Evolutionary conservation across 768 basidiomycete species (phyloP).

Genomic region (Astraeus odoratus): DNA sequence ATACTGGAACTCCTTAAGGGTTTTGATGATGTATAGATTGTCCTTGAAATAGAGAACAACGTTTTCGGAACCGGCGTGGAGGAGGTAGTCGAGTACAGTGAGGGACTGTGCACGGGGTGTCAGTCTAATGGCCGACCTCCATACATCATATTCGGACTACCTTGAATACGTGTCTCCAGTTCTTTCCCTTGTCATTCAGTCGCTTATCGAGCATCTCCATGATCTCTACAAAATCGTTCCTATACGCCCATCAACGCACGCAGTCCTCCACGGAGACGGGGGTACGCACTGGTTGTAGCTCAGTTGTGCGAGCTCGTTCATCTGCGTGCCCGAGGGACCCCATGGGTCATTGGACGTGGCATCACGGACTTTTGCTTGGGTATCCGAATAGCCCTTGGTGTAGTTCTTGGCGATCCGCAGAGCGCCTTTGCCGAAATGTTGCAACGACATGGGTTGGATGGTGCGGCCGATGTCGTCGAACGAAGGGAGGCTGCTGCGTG

Average conservation of each 20-base stretch:
- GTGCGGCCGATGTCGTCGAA: background rate
- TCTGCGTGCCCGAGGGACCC: conserved; percentile 96
- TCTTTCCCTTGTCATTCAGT: conserved; percentile 98
- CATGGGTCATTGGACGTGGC: conserved; percentile 97
- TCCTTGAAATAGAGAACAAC: conserved; percentile 98
- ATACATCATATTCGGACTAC: conserved; percentile 28
- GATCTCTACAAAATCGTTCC: conserved; percentile 96
- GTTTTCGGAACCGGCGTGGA: conserved; percentile 96
- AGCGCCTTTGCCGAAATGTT: conserved; percentile 79
- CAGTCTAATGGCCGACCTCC: conserved; percentile 1
- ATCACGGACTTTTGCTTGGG: conserved; percentile 92
- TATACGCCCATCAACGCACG: conserved; percentile 13
- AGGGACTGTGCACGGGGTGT: conserved; percentile 49
- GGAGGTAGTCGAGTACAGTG: conserved; percentile 90
- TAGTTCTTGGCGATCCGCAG: conserved; percentile 91
- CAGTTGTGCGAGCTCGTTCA: conserved; percentile 97
- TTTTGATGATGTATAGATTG: conserved; percentile 97
- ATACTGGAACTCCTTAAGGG: conserved; percentile 96
- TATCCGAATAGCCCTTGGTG: conserved; percentile 93
- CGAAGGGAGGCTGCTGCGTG: background rate
- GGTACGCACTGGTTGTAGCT: conserved; percentile 87
- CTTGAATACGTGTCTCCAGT: conserved; percentile 99
- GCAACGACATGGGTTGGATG: conserved; percentile 40
- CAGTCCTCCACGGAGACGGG: background rate
- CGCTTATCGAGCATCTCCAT: conserved; percentile 99